These are phyloP conservation scores for Saccharomycopsis javanensis DNA, from an alignment of 805 yeast species.

Conservation along the genomic window DNA sequence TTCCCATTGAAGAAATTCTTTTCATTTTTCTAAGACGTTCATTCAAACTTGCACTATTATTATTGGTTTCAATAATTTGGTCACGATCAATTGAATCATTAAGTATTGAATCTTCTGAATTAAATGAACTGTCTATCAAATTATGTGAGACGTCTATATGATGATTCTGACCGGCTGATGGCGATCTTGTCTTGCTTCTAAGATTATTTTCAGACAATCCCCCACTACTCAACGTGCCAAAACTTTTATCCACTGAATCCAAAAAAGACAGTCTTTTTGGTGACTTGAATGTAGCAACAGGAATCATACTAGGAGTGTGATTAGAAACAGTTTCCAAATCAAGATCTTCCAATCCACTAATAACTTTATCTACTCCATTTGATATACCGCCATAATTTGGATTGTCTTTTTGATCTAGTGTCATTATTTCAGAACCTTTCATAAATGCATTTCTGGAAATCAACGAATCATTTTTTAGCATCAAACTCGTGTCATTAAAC, in stretches of 20 bases:
- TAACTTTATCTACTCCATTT: background rate
- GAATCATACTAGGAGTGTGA: background rate
- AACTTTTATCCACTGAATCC: background rate
- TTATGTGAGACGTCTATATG: background rate
- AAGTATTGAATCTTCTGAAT: background rate
- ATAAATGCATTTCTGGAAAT: background rate
- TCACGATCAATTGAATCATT: background rate
- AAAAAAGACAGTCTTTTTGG: background rate
- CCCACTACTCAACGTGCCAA: background rate
- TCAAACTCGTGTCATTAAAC: background rate
- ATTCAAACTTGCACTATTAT: background rate
- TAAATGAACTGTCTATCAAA: background rate
- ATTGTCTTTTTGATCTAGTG: background rate
- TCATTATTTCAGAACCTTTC: background rate
- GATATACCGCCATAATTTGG: background rate
- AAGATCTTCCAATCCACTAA: background rate
- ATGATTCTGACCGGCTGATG: background rate
- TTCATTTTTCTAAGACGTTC: conserved; percentile 1
- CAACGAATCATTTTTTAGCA: background rate
- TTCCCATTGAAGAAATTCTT: background rate
- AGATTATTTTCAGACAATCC: background rate
- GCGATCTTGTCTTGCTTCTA: background rate
- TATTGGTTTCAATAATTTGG: background rate
- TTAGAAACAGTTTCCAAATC: background rate
- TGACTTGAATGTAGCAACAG: background rate